Base-by-base conservation (phyloP, 805 yeast genomes). In the Spathaspora arborariae region DNA sequence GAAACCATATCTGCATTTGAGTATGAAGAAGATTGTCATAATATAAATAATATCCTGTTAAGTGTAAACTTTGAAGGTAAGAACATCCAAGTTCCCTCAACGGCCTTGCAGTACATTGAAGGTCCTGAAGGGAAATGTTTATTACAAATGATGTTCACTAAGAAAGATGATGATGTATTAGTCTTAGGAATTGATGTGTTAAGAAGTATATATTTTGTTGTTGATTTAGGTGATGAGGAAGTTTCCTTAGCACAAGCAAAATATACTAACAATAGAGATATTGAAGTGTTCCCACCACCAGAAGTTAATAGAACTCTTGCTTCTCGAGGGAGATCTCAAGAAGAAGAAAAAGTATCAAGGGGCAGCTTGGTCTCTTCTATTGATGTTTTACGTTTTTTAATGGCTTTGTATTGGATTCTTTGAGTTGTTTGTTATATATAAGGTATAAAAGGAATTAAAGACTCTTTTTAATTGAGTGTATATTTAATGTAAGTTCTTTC, bases 181-280 rank as follows among this genome's bases (percentile, higher is more conserved):
- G 20, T 82, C 44, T 66, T 85, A 24, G 92, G 92, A 9, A 89
- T 83, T 58, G 74, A 77, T 39, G 77, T 85, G 57, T 63, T 85
- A 51, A 72, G 86, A 45, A 74, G 78, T 46, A 82, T 83, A 2
- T 85, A 83, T 59, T 72, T 80, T 20, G 87, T 82, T 15, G 82
- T 76, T 63, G 85, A 85, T 59, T 63, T 82, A 44, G 86, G 80
- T 22, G 75, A 76, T 56, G 63, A 63, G 39, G 72, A 78, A 55
- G 66, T 85, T 33, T 80, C 86, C 2, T 52, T 84, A 58, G 86
- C 69, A 6, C 67, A 57, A 40, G 63, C 50, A 20, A 53, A 49
- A 16, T 58, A 60, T 45, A 53, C 67, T 27, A 40, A 50, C 42
- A 59, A 58, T 13, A 65, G 64, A 45, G 60, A 77, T 46, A 71